Evolutionary conservation across 495 filamentous ascomycete species (phyloP).

Genomic region (Arthonia radiata): DNA sequence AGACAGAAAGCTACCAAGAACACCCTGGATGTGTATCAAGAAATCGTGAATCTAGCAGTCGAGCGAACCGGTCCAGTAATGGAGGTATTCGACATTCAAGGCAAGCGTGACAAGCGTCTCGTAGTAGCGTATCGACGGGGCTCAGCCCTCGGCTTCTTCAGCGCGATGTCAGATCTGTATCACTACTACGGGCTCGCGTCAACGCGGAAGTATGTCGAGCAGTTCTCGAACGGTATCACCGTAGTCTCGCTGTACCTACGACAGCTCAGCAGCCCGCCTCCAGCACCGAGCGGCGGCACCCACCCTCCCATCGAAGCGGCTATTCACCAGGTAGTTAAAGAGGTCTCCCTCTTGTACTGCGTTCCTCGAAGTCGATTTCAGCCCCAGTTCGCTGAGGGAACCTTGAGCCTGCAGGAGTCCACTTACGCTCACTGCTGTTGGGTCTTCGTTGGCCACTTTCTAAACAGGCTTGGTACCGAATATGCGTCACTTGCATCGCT

Average conservation of each 20-base stretch:
- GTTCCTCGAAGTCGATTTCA: constrained; percentile 94
- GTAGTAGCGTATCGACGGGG: constrained; percentile 85
- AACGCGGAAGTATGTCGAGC: constrained; percentile 91
- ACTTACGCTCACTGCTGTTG: constrained; percentile 93
- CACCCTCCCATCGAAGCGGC: constrained; percentile 71
- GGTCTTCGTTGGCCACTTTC: constrained; percentile 92
- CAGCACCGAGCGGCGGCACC: constrained; percentile 22
- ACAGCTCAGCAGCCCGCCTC: constrained; percentile 37
- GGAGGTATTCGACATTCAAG: constrained; percentile 89
- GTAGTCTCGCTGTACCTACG: constrained; percentile 86
- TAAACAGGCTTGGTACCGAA: constrained; percentile 76
- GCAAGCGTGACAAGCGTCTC: constrained; percentile 67
- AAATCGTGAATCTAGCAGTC: constrained; percentile 70
- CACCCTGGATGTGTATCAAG: constrained; percentile 82
- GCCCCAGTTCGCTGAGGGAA: constrained; percentile 61
- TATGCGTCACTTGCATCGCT: constrained; percentile 69
- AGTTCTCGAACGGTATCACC: constrained; percentile 95
- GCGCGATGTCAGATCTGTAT: constrained; percentile 83
- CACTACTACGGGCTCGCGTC: constrained; percentile 96
- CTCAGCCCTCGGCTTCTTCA: constrained; percentile 84
- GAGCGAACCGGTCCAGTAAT: constrained; percentile 75
- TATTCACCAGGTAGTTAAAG: constrained; percentile 98
- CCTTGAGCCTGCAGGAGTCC: constrained; percentile 82
- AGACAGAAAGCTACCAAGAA: constrained; percentile 86
- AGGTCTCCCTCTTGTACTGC: constrained; percentile 89